Evolutionary conservation across 179 eudicot species (phyloP).

Genomic region (Drosera spatulata): DNA sequence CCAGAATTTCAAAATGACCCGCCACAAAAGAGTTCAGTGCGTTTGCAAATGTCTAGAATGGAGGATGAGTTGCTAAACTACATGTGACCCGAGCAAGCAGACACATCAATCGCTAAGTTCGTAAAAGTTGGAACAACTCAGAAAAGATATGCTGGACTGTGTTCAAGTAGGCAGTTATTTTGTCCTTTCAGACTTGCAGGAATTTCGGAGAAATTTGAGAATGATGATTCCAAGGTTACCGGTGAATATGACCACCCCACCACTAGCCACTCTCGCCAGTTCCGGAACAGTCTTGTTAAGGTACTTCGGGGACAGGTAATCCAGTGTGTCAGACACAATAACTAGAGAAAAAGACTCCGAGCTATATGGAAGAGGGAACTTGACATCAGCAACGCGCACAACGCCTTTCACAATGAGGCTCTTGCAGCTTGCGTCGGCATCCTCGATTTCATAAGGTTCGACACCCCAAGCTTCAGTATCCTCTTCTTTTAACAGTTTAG

Average conservation of each 20-base stretch:
- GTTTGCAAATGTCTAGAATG: no score
- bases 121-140: no score
- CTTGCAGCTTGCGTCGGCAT: conserved; percentile 61
- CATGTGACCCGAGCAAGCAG: no score
- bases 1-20: no score
- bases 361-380: conserved; percentile 86
- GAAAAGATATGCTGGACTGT: no score
- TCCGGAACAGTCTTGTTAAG: conserved; percentile 93
- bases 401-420: conserved; percentile 74
- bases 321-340: conserved; percentile 15
- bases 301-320: conserved; percentile 89
- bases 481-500: conserved; percentile 65
- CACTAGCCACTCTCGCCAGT: conserved; percentile 69
- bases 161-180: no score
- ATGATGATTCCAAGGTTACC: conserved; percentile 30
- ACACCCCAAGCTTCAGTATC: conserved; percentile 97
- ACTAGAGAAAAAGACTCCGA: conserved; percentile 80
- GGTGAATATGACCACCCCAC: conserved; percentile 72
- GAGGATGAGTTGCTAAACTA: no score
- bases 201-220: no score
- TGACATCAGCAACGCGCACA: conserved; percentile 95
- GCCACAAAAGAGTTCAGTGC: no score
- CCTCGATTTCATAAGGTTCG: conserved; percentile 97
- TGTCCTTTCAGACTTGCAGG: no score
- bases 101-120: no score